Evolutionary conservation across 768 basidiomycete species (phyloP), one percentile per base, ranked within the genome.

Genomic region (Epithele typhae): DNA sequence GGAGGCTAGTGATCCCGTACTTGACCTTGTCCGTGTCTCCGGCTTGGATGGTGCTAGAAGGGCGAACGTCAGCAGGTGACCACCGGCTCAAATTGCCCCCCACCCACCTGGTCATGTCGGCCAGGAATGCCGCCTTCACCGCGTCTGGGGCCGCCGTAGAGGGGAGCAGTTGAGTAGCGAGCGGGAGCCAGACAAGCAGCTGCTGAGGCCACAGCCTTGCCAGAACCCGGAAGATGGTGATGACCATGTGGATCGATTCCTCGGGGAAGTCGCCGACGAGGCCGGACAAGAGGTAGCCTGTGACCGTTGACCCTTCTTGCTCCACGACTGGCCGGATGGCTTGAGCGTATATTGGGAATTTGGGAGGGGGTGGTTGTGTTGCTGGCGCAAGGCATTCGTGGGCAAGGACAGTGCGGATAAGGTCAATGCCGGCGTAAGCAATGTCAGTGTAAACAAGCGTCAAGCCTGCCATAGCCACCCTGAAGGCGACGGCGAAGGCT

Each of bases 201-300:
- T 85, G 82, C 6, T 70, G 60, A 2, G 85, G 73, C 82, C 87
- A 91, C n/a, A 80, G 59, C 30, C 70, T 66, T 22, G 82, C 74
- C 42, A 92, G 64, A 11, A 77, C 73, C 14, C 89, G 78, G 64
- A 95, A 78, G 51, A 97, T 82, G 2, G 84, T 79, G 45, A 91
- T 80, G 37, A 94, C 83, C 27, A 71, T 62, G 8, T 86, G 74
- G 5, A 81, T 72, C 3, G 83, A 77, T 48, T 97, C 95, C 60
- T 92, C 92, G 3, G 91, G 90, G 63, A 94, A 98, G 51, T 87
- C 84, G 18, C 86, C 82, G 4, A 90, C 81, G 22, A 97, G 71
- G 3, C 96, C 95, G 17, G 74, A 68, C 43, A 98, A 69, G 23
- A 92, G 63, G 52, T 79, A 79, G 12, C 76, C 75, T 14, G 89